Base-by-base conservation (phyloP, 1,139 yeast genomes). In the Yamadazyma atlantica region DNA sequence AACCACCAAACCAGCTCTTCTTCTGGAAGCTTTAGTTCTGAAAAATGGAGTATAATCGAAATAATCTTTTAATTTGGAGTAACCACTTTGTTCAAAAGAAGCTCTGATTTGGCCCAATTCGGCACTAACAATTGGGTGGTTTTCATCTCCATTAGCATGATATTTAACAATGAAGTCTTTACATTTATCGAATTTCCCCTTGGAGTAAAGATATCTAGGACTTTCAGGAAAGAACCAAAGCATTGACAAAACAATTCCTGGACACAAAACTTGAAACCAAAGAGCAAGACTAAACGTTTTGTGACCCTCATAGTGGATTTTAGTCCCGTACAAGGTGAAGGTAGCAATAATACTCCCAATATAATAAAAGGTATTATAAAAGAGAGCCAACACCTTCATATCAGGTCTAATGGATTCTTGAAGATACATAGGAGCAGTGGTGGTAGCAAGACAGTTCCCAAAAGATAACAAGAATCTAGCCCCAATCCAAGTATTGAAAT, bases 141-240 rank as follows among this genome's bases (percentile, higher is more conserved):
- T 38, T 3, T 12, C 25, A 32, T 51, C 51, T 19, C 52, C 54
- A 36, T 44, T 40, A 23, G 45, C 43, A 36, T 53, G 57, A 29
- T 42, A 48, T 29, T 50, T 49, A n/a, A 46, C 46, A 17, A 56
- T 44, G 8, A 57, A 47, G 2, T 33, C 37, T 25, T 46, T 43
- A 3, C 82, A 80, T n/a, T 60, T 58, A 1, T 58, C 59, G 12
- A 57, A 44, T 21, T 64, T 50, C 4, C 64, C 65, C 16, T 59
- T 58, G 12, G 66, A 54, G 12, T 75, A 59, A 24, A 73, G 57
- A 63, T 66, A 77, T 36, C 84, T 60, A 2, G 85, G 85, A 1
- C 81, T 72, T 49, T 80, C 85, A 1, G 85, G 84, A 15, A 78
- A 63, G 37, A 68, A 60, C 33, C 59, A 63, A n/a, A 37, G 8